Base-by-base conservation (phyloP, 2,329 filamentous ascomycete genomes). In the Knufia fluminis region DNA sequence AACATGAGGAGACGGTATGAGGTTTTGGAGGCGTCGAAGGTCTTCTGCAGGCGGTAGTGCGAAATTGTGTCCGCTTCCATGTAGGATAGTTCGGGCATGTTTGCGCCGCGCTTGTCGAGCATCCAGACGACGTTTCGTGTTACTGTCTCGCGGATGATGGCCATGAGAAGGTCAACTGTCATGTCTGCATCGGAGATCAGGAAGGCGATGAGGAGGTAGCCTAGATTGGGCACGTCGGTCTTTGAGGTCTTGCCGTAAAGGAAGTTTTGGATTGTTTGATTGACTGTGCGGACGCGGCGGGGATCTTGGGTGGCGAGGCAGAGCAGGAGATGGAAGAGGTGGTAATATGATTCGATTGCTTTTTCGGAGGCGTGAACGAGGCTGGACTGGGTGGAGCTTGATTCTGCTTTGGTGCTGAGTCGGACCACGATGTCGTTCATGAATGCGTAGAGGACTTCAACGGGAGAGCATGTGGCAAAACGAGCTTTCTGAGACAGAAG, bases 1-100 rank as follows among this genome's bases (percentile, higher is more conserved):
- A 77, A 75, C 73, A 77, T 76, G 22, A 77, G 64, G 3, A 76
- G 66, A 1, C 71, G 68, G 57, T 76, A 76, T 0, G 71, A 73
- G 1, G 71, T 74, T 23, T 61, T 64, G 17, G 65, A 69, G 12
- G 68, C 72, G 12, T 67, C 58, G 56, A 74, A 77, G 0, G 71
- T 76, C 54, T 67, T 67, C 40, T 64, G 52, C 0, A 77, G 64
- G 8, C 73, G 71, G 55, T 76, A 75, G 1, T 62, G 50, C 1
- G 71, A 75, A 14, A 70, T 54, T 0, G 48, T 52, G 20, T 65
- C 60, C 9, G 40, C 41, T 52, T 77, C 73, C 3, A 75, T 55
- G 54, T 72, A 75, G 3, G 65, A 63, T 1, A 77, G 66, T 54
- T 75, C 73, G 1, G 71, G 61, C 61, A 63, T 65, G 23, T 60